Evolutionary conservation across 2,329 filamentous ascomycete genomes (phyloP).

Genomic region (Penicillium freii): DNA sequence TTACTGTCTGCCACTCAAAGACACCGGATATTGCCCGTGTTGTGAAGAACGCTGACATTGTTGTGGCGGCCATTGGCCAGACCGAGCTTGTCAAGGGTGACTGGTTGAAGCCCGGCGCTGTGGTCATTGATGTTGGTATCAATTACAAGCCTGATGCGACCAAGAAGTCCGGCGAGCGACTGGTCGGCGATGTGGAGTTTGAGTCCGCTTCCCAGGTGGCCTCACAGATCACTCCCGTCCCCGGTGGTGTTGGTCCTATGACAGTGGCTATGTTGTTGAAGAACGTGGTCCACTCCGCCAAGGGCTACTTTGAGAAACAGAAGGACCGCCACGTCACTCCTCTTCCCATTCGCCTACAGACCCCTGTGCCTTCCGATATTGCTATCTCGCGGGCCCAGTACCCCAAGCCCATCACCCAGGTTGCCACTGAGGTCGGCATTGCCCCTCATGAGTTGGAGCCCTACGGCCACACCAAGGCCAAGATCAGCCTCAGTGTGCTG

Average conservation of each 20-base stretch:
- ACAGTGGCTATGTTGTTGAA: conserved; percentile 97
- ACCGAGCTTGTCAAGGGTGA: conserved; percentile 87
- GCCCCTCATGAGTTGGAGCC: conserved; percentile 86
- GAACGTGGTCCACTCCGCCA: conserved; percentile 87
- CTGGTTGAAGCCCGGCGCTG: conserved; percentile 90
- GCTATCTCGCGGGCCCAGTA: conserved; percentile 83
- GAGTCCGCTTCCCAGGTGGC: conserved; percentile 80
- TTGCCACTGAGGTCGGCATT: conserved; percentile 87
- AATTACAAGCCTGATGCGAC: conserved; percentile 88
- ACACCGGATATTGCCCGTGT: conserved; percentile 71
- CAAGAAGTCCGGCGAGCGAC: conserved; percentile 86
- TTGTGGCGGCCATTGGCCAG: conserved; percentile 88
- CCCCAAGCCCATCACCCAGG: conserved; percentile 83
- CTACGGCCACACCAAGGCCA: conserved; percentile 93
- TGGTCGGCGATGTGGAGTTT: conserved; percentile 94
- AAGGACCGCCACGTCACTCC: conserved; percentile 77
- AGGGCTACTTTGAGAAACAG: conserved; percentile 75
- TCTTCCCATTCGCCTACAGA: conserved; percentile 74
- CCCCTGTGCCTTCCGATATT: conserved; percentile 92
- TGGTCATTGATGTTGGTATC: conserved; percentile 96
- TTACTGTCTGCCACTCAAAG: conserved; percentile 92
- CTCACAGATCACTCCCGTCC: conserved; percentile 91
- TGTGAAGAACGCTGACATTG: conserved; percentile 80
- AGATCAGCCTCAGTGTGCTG: conserved; percentile 79
- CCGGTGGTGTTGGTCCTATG: conserved; percentile 96